Evolutionary conservation across 2,329 filamentous ascomycete genomes (phyloP).

Genomic region (Fusarium falciforme): DNA sequence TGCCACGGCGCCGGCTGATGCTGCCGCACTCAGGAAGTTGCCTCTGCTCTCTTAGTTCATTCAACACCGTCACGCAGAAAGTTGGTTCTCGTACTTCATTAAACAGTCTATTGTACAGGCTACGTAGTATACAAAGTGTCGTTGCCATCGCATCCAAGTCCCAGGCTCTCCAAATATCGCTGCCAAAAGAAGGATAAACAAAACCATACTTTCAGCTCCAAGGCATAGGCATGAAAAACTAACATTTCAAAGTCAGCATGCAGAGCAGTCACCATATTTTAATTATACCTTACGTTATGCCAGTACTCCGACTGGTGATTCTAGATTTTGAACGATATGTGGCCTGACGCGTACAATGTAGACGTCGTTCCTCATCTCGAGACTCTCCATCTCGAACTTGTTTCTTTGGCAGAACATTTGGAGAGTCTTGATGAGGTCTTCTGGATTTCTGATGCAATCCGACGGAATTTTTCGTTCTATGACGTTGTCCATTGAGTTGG

Average conservation of each 20-base stretch:
- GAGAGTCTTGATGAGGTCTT: background rate
- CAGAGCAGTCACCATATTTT: background rate
- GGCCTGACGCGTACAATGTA: background rate
- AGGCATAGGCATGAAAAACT: too few species aligned
- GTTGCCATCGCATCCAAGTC: too few species aligned
- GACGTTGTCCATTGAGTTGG: background rate
- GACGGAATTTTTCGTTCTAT: background rate
- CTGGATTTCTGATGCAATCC: background rate
- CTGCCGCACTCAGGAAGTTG: background rate
- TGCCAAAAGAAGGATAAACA: too few species aligned
- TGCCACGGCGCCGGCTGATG: background rate
- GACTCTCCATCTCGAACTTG: background rate
- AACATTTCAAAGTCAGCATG: background rate
- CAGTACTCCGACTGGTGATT: background rate
- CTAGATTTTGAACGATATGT: background rate
- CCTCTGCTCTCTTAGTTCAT: too few species aligned
- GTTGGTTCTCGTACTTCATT: too few species aligned
- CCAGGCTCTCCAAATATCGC: too few species aligned
- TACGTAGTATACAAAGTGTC: too few species aligned
- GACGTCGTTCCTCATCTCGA: background rate
- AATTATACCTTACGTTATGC: background rate
- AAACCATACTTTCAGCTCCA: too few species aligned
- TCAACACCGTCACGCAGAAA: too few species aligned
- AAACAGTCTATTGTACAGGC: too few species aligned
- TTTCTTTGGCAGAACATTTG: background rate